Evolutionary conservation across 306 rosid species (phyloP).

Genomic region (Acacia acuminata): DNA sequence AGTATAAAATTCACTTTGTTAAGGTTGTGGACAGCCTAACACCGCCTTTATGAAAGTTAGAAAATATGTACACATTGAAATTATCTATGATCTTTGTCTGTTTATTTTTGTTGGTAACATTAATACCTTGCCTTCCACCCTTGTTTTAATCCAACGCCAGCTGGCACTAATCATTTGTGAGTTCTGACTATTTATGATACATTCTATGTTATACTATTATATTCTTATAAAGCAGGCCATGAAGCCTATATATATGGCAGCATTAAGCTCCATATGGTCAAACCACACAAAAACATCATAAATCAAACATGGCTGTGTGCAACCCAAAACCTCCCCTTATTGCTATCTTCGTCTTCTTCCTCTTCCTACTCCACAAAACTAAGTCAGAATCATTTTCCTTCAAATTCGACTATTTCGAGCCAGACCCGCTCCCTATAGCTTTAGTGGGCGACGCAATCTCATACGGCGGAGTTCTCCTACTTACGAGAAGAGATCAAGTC

Average conservation of each 20-base stretch:
- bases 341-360: background rate
- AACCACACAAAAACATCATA: background rate
- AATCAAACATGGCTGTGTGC: background rate
- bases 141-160: background rate
- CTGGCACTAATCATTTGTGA: background rate
- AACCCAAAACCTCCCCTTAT: background rate
- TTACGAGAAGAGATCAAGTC: conserved; percentile 15
- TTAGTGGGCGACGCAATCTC: conserved; percentile 4
- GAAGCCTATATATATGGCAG: background rate
- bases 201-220: background rate
- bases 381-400: conserved; percentile 25
- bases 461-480: background rate
- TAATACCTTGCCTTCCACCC: background rate
- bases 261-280: background rate
- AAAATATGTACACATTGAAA: background rate
- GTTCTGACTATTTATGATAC: background rate
- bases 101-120: background rate
- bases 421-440: background rate
- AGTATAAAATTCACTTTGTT: too few relatives aligned
- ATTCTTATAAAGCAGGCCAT: background rate
- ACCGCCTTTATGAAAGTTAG: background rate
- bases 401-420: background rate
- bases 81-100: background rate
- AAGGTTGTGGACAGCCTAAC: too few relatives aligned
- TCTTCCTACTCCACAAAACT: background rate